A percentile compares a stretch with the other conserved stretches of the same genome.
These are phyloP conservation scores for Brachypodium distachyon DNA, from an alignment of 202 grass and related monocot species.

Conservation along the genomic window DNA sequence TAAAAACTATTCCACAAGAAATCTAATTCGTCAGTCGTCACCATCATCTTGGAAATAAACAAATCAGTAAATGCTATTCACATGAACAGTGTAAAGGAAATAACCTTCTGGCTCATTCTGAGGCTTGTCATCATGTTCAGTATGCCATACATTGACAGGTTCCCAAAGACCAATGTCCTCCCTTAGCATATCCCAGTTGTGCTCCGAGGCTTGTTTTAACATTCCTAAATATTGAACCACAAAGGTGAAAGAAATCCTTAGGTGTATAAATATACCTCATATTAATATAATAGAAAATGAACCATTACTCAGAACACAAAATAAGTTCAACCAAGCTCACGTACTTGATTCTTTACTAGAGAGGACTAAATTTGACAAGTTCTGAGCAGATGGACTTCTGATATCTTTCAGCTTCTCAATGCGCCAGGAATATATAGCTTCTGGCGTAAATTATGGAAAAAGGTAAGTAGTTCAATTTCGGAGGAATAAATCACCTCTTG, in stretches of 20 bases:
- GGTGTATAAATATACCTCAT: too few relatives aligned
- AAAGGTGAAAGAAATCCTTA: too few relatives aligned
- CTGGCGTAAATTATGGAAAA: constrained; percentile 30
- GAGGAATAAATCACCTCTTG: background rate
- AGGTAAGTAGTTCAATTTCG: background rate
- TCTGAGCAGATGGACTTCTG: constrained; percentile 30
- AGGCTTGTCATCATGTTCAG: constrained; percentile 66
- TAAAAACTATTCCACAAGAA: background rate
- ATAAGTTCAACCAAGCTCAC: background rate
- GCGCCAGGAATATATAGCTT: constrained; percentile 53
- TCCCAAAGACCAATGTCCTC: constrained; percentile 75
- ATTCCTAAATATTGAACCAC: constrained; percentile 28
- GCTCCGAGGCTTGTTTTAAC: constrained; percentile 41
- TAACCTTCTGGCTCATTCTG: constrained; percentile 67
- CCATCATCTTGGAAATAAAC: background rate
- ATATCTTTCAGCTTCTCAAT: constrained; percentile 55
- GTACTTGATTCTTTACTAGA: constrained; percentile 52
- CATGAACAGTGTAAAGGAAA: constrained; percentile 15
- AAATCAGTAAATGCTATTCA: background rate
- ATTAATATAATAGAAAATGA: background rate
- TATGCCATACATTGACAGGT: constrained; percentile 38
- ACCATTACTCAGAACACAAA: background rate
- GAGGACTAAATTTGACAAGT: constrained; percentile 28
- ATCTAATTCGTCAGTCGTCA: background rate
- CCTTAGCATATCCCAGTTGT: constrained; percentile 49